phyloP scores from a whole-genome alignment of 2,329 filamentous ascomycete species.

The Cladobotryum mycophilum region DNA sequence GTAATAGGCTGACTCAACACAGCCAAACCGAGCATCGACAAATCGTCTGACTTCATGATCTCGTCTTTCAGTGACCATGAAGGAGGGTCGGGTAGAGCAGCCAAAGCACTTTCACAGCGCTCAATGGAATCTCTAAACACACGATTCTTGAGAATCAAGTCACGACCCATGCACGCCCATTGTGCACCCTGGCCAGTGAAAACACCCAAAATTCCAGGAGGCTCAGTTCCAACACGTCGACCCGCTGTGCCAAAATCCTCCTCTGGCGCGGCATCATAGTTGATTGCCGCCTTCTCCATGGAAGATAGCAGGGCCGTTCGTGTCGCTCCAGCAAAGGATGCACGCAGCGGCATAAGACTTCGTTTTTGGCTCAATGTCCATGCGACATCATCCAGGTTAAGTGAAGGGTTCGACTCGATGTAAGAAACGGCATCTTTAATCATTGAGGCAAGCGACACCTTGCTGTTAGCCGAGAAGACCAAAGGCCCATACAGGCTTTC shows the following conservation, averaged over 20 bases:
- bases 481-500: neutral
- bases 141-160: neutral
- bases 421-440: neutral
- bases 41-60: neutral
- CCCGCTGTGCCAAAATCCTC: no score
- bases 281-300: neutral
- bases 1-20: conserved; percentile 24
- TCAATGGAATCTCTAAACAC: neutral
- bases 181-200: conserved; percentile 10
- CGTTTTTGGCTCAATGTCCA: neutral
- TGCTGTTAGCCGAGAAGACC: neutral
- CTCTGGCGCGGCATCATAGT: no score
- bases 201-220: neutral
- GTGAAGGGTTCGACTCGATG: neutral
- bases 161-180: conserved; percentile 1
- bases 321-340: neutral
- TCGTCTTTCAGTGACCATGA: conserved; percentile 4
- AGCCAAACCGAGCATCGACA: conserved; percentile 12
- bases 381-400: neutral
- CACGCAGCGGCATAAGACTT: no score
- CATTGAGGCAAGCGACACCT: neutral
- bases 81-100: conserved; percentile 1
- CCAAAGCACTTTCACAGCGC: neutral
- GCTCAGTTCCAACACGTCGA: no score
- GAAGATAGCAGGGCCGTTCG: neutral